Evolutionary conservation across 345 rosid genomes (phyloP).

Genomic region (Eucalyptus viminalis): DNA sequence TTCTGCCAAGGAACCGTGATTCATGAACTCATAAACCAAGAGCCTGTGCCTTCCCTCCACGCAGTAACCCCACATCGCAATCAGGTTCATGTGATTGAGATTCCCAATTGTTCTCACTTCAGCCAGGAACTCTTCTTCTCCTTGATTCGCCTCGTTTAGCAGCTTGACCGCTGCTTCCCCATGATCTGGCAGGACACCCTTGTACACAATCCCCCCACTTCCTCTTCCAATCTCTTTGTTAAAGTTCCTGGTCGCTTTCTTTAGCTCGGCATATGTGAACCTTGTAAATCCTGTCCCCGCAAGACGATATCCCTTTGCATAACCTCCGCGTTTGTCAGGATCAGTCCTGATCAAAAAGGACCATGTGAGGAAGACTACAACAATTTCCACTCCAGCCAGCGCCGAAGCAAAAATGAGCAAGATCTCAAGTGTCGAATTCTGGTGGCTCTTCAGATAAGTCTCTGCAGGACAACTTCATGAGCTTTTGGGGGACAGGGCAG

Average conservation of each 20-base stretch:
- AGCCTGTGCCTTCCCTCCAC: slow-evolving; percentile 1
- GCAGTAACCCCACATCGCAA: slow-evolving; percentile 9
- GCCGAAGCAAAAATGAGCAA: neutral
- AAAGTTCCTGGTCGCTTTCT: neutral
- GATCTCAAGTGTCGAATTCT: neutral
- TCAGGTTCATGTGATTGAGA: slow-evolving; percentile 10
- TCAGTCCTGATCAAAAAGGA: neutral
- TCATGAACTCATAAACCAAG: slow-evolving; percentile 7
- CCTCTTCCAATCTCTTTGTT: slow-evolving; percentile 5
- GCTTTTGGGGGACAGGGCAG: neutral
- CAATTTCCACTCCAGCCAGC: neutral
- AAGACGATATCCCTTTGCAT: neutral
- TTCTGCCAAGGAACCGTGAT: neutral
- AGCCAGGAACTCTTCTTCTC: slow-evolving; percentile 6
- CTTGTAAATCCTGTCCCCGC: neutral
- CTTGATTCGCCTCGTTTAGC: neutral
- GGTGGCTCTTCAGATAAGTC: neutral
- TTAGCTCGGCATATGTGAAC: slow-evolving; percentile 3
- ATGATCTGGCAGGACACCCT: neutral
- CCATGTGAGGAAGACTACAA: neutral
- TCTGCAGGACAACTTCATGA: neutral
- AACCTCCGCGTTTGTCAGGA: neutral
- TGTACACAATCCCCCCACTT: slow-evolving; percentile 3
- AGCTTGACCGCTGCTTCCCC: slow-evolving; percentile 3
- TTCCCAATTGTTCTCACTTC: slow-evolving; percentile 11